Base-by-base conservation (phyloP, 305 asterid species). In the Rubia balearica region DNA sequence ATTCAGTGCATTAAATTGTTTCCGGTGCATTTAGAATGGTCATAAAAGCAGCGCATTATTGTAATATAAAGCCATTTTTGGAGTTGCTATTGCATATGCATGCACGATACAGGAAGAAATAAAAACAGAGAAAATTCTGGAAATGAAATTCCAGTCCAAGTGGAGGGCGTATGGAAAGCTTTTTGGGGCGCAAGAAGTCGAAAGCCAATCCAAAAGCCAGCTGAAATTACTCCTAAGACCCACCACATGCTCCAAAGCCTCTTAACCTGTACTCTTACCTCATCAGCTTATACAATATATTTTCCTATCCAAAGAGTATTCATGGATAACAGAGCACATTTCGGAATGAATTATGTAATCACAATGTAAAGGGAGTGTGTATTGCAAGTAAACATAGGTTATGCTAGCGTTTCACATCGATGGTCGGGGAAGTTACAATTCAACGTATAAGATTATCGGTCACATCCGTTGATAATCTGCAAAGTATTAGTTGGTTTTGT, bases 211-310 rank as follows among this genome's bases (percentile, higher is more conserved):
- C 21, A 17, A 14, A 17, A 2, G 21, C 8, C 8, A 48, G 56
- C 57, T 51, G 22, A 51, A 51, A 51, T 21, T 51, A 80, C 73
- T 48, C 75, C 68, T 46, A 74, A 81, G 77, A 74, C 80, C 72
- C 68, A 66, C 68, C 90, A 81, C 87, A 87, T 87, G 88, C 59
- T 17, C 5, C 59, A 16, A 6, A 21, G n/a, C 59, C 59, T 17
- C 22, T 51, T 51, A 21, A 16, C 57, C 57, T 51, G 12, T 6
- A 4, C 53, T 10, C 14, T 5, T 49, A 49, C 14, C 56, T 21
- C 8, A 51, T 51, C 57, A 51, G 0, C 57, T 51, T 14, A 14
- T 3, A 16, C 21, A 51, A 4, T 51, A 0, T 4, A 14, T 16
- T 51, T 14, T 14, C 6, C 57, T 51, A 27, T 27, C 30, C 30